Base-by-base conservation (phyloP, 345 rosid genomes). In the Eucalyptus pauciflora region DNA sequence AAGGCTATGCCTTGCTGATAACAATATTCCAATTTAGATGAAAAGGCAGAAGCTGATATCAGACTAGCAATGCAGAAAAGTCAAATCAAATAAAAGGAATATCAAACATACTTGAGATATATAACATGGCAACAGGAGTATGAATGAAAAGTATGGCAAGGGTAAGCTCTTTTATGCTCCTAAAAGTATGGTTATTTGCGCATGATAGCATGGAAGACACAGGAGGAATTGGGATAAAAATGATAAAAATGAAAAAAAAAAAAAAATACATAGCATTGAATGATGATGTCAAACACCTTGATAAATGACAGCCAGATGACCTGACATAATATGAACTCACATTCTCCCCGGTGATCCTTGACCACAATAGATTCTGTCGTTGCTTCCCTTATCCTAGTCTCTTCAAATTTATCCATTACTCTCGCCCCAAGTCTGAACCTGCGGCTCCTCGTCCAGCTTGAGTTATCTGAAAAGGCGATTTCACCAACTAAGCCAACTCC, bases 361-460 rank as follows among this genome's bases (percentile, higher is more conserved):
- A 98, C 99, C 49, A 95, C 92, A 90, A 97, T 96, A 25, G 99
- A 94, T 15, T 94, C 98, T 7, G 99, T 96, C 92, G 91, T 93
- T 54, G 99, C 98, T 92, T 96, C 99, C 91, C 88, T 93, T 45
- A 96, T 88, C 89, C 94, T 92, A 86, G 90, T 92, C 89, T 93
- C 95, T 43, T 94, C 96, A 71, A 91, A 95, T 37, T 89, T 92
- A 90, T 97, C 99, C 60, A 93, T 93, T 85, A 93, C 94, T 91
- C 97, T 93, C 33, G 96, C 99, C 86, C 98, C 99, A 86, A 98
- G 95, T 89, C 97, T 96, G 94, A 98, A 98, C 88, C 94, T 95
- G 86, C 99, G 97, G 94, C 99, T 98, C 90, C 99, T 96, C 41
- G 99, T 98, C 99, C 99, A 98, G 94, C 99, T 97, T 90, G 99